Evolutionary conservation across 129 eudicot species (phyloP).

Genomic region (Gnaphalium uliginosum): DNA sequence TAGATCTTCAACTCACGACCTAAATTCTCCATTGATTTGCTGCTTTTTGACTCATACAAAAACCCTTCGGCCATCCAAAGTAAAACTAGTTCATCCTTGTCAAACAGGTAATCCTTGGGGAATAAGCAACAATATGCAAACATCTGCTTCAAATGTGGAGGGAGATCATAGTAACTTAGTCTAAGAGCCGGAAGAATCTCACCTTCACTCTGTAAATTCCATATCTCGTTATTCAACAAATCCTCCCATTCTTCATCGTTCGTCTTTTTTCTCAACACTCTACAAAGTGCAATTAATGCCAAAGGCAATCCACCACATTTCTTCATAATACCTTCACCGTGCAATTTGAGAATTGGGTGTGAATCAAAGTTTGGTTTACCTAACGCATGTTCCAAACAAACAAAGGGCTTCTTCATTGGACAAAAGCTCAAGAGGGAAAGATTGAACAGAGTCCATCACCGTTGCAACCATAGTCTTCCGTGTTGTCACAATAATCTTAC

Average conservation of each 20-base stretch:
- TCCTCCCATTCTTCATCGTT: conserved; percentile 26
- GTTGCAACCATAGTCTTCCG: conserved; percentile 29
- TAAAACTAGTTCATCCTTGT: conserved; percentile 20
- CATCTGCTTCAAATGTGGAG: conserved; percentile 35
- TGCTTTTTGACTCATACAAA: background rate
- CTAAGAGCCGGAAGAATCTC: conserved; percentile 34
- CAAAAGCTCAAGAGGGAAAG: conserved; percentile 33
- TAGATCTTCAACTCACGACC: conserved; percentile 26
- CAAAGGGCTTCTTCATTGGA: conserved; percentile 24
- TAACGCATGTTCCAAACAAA: conserved; percentile 38
- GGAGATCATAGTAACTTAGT: conserved; percentile 45
- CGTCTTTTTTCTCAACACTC: conserved; percentile 23
- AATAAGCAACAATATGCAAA: conserved; percentile 41
- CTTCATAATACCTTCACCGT: conserved; percentile 33
- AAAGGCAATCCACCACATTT: conserved; percentile 42
- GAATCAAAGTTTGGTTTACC: conserved; percentile 19
- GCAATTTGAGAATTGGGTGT: conserved; percentile 20
- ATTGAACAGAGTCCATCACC: conserved; percentile 25
- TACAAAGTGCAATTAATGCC: conserved; percentile 36
- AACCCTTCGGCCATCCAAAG: conserved; percentile 45
- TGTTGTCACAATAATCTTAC: conserved; percentile 50
- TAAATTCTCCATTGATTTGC: conserved; percentile 30
- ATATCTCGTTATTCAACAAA: conserved; percentile 26
- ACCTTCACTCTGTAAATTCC: conserved; percentile 22
- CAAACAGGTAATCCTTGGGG: conserved; percentile 39